Percentiles rank a stretch among this genome's conserved stretches.
phyloP scores from a whole-genome alignment of 495 filamentous ascomycete species.

The Hyaloscypha variabilis region DNA sequence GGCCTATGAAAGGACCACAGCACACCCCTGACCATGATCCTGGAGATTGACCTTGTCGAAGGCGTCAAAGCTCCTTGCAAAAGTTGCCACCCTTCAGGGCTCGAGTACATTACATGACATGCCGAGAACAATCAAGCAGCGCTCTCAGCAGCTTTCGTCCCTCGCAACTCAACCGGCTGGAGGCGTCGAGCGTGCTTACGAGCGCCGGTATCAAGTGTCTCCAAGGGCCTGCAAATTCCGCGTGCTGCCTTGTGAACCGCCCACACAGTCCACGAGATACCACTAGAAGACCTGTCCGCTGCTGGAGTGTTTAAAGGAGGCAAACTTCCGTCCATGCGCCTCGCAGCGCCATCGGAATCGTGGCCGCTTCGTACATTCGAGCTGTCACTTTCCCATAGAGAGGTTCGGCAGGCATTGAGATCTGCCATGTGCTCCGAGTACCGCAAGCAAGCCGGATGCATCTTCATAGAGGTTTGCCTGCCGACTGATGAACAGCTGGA shows the following conservation, averaged over 20 bases:
- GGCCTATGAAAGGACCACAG: slow-evolving; percentile 36
- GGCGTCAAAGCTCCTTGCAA: slow-evolving; percentile 18
- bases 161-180: not conserved
- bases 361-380: slow-evolving; percentile 8
- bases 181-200: not conserved
- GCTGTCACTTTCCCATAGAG: slow-evolving; percentile 23
- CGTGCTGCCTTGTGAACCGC: not conserved
- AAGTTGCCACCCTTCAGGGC: not conserved
- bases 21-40: slow-evolving; percentile 35
- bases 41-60: slow-evolving; percentile 9
- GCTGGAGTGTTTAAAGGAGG: not conserved
- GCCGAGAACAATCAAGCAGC: not conserved
- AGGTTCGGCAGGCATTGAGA: slow-evolving; percentile 16
- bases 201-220: not conserved
- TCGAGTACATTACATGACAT: not conserved
- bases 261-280: too few species aligned
- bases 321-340: not conserved
- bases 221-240: not conserved
- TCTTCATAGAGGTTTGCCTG: not conserved
- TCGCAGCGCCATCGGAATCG: slow-evolving; percentile 6
- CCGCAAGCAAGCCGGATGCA: not conserved
- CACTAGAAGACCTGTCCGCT: not conserved
- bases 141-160: not conserved
- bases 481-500: not conserved
- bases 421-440: slow-evolving; percentile 18